Percentiles rank a stretch among this genome's conserved stretches.
phyloP scores from a whole-genome alignment of 2,329 filamentous ascomycete species.

The Cadophora malorum region DNA sequence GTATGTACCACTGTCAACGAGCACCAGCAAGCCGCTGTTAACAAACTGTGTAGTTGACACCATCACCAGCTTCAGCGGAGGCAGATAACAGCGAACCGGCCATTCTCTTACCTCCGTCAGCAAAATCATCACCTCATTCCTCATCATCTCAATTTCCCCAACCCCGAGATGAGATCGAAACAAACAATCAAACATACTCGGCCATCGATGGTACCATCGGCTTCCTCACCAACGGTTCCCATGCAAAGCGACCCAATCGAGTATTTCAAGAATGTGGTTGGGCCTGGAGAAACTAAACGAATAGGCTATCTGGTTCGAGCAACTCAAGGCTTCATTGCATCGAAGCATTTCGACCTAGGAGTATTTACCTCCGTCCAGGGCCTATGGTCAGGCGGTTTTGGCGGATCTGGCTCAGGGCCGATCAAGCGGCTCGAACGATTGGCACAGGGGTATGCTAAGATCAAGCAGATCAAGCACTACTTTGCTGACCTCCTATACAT shows the following conservation, averaged over 20 bases:
- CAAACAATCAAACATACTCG: not conserved
- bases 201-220: slow-evolving; percentile 3
- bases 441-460: not conserved
- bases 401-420: not conserved
- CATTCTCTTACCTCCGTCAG: not conserved
- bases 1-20: slow-evolving; percentile 9
- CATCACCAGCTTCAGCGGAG: slow-evolving; percentile 1
- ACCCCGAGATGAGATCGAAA: not conserved
- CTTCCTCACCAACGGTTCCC: slow-evolving; percentile 1
- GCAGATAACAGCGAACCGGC: not conserved
- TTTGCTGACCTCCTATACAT: slow-evolving; percentile 17
- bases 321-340: not conserved
- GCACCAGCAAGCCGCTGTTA: not conserved
- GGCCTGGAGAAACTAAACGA: not conserved
- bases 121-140: not conserved
- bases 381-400: not conserved
- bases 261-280: not conserved
- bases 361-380: not conserved
- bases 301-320: not conserved
- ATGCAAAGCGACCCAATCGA: not conserved
- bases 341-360: not conserved
- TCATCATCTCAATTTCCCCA: not conserved
- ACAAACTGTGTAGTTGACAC: slow-evolving; percentile 2
- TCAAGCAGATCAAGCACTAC: not conserved
- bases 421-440: not conserved